Percentiles rank a stretch among this genome's conserved stretches.
Conservation (phyloP, 352 stramenopile genomes). For the Pythium dissotocum region DNA sequence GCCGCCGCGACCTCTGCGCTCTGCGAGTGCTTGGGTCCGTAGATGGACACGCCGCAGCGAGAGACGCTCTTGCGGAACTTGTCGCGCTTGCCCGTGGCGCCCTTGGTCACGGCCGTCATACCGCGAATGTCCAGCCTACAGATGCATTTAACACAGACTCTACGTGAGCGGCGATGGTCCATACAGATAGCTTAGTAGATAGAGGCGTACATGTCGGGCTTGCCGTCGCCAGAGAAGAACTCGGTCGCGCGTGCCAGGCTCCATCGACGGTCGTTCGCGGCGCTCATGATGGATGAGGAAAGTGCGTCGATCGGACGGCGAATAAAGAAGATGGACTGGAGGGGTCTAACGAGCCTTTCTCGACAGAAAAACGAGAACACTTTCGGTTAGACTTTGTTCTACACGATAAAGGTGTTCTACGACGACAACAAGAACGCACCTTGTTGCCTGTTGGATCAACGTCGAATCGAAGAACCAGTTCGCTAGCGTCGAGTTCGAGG, state of each 20-base stretch:
- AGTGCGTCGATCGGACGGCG: no score
- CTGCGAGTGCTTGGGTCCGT: conserved; percentile 82
- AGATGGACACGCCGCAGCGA: conserved; percentile 84
- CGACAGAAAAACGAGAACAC: no score
- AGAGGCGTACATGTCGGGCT: conserved; percentile 74
- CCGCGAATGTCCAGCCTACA: conserved; percentile 81
- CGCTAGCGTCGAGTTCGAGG: background rate
- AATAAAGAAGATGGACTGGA: background rate
- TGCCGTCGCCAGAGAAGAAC: conserved; percentile 88
- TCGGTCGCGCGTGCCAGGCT: conserved; percentile 84
- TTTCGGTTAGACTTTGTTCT: no score
- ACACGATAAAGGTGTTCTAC: background rate
- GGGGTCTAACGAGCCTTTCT: background rate
- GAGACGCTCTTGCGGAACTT: conserved; percentile 89
- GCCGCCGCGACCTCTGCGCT: conserved; percentile 39
- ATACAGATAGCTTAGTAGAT: background rate
- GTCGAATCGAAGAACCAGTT: background rate
- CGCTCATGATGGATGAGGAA: conserved; percentile 22
- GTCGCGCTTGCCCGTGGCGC: conserved; percentile 80
- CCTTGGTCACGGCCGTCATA: conserved; percentile 87
- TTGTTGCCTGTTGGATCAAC: background rate
- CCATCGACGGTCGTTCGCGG: conserved; percentile 62
- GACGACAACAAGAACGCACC: background rate
- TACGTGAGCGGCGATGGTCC: background rate
- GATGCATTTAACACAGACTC: conserved; percentile 3